Evolutionary conservation across 75 land plant genomes (phyloP), one percentile per base, ranked within the genome.

Genomic region (Sequoiadendron giganteum): DNA sequence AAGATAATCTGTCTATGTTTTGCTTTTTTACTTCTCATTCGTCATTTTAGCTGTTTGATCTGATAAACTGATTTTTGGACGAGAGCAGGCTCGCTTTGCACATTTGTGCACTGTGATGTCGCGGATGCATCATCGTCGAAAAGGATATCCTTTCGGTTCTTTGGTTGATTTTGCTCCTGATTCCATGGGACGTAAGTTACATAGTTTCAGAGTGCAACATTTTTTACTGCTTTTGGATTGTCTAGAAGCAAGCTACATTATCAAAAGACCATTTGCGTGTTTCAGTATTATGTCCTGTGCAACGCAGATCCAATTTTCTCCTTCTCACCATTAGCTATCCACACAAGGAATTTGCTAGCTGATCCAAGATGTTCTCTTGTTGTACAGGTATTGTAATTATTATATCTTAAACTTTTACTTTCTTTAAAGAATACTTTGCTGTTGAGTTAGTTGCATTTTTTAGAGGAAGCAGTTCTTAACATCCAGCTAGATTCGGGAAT

Each of bases 51-150:
- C 39, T 79, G 11, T 18, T 16, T 85, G 3, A 34, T 18, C 19
- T 11, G 45, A 86, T 75, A 75, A 32, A 30, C 13, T 75, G 13
- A 32, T 75, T 75, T 75, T 34, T 34, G 34, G 38, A 75, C 15
- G 3, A 79, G 76, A 86, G 75, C 91, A 98, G 99, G 99, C 99
- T 55, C 94, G 97, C 52, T 98, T 94, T 95, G 99, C 99, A 65
- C 99, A 98, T 91, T 88, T 98, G 16, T 97, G 97, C 86, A 98
- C 99, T 54, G 92, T 97, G 15, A 98, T 98, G 99, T 97, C 99
- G 25, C 93, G 92, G 43, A 98, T 97, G 99, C 99, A 97, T 93
- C 99, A 98, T 85, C 95, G 97, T 8, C 89, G 99, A 49, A 91
- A 89, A 84, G 99, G 99, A 10, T 98, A 97, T 82, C 99, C 99